Conservation (phyloP, 352 stramenopile genomes). For the Blastocystis sp. region DNA sequence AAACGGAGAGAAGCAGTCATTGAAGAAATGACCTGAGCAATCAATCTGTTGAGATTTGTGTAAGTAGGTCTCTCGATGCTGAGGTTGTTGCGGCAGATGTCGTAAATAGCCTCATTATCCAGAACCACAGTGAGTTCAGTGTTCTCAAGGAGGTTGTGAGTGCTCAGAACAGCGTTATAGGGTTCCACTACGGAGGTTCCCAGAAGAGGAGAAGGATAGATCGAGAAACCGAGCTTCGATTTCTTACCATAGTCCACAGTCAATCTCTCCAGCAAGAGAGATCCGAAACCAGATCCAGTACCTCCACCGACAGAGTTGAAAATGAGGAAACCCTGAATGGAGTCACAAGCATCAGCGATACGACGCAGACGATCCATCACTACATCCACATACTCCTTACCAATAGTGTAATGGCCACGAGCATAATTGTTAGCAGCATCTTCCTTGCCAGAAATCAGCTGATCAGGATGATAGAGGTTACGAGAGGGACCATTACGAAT, state of each 20-base stretch:
- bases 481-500: slow-evolving; percentile 86
- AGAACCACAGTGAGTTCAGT: slow-evolving; percentile 90
- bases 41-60: slow-evolving; percentile 94
- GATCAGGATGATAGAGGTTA: slow-evolving; percentile 92
- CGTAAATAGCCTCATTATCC: slow-evolving; percentile 94
- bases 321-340: slow-evolving; percentile 91
- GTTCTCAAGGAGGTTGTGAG: slow-evolving; percentile 87
- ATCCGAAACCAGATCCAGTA: slow-evolving; percentile 90
- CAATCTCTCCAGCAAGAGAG: slow-evolving; percentile 87
- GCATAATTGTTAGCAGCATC: slow-evolving; percentile 78
- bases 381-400: slow-evolving; percentile 89
- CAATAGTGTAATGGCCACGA: slow-evolving; percentile 82
- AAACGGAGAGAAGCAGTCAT: slow-evolving; percentile 96
- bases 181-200: slow-evolving; percentile 91
- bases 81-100: slow-evolving; percentile 88
- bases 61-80: slow-evolving; percentile 96
- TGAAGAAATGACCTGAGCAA: slow-evolving; percentile 90
- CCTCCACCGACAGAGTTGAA: slow-evolving; percentile 92
- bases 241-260: slow-evolving; percentile 92
- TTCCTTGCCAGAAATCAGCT: slow-evolving; percentile 96
- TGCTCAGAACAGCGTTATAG: slow-evolving; percentile 93
- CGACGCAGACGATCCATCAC: slow-evolving; percentile 91
- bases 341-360: slow-evolving; percentile 87
- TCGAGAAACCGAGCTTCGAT: slow-evolving; percentile 90
- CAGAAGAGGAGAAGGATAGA: slow-evolving; percentile 89